phyloP scores from a whole-genome alignment of 2,329 filamentous ascomycete genomes.

The Cercospora sojina region DNA sequence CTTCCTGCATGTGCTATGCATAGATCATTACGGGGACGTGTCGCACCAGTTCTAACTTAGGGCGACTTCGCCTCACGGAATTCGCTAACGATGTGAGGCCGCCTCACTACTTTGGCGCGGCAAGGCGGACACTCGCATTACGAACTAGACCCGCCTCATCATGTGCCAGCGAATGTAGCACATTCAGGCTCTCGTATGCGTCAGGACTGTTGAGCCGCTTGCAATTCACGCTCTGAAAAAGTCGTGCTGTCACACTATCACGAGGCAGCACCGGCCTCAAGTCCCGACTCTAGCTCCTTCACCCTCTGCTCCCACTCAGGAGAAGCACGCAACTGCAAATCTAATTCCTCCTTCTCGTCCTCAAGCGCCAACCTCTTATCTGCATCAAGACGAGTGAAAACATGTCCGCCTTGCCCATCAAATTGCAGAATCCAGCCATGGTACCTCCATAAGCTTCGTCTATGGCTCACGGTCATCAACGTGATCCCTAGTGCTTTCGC shows the following conservation, averaged over 20 bases:
- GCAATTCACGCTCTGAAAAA: not conserved
- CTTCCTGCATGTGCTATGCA: not conserved
- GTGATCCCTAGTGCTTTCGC: conserved; percentile 90
- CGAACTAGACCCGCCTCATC: not conserved
- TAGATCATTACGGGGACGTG: not conserved
- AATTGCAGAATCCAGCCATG: conserved; percentile 94
- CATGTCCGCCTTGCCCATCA: conserved; percentile 86
- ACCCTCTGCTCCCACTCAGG: conserved; percentile 85
- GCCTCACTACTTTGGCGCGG: conserved; percentile 2
- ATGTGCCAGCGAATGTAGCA: not conserved
- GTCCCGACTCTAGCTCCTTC: conserved; percentile 62
- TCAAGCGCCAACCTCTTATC: conserved; percentile 81
- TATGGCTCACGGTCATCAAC: conserved; percentile 92
- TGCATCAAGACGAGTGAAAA: conserved; percentile 87
- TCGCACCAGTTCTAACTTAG: not conserved
- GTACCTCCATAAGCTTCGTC: conserved; percentile 93
- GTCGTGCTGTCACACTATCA: not conserved
- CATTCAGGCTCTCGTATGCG: too few relatives aligned
- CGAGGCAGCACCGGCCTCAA: conserved; percentile 45
- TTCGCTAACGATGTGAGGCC: not conserved
- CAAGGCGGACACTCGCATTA: not conserved
- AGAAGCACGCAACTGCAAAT: conserved; percentile 78
- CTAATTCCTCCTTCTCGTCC: conserved; percentile 94
- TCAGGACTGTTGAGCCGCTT: too few relatives aligned
- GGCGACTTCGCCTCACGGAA: not conserved